Evolutionary conservation across 495 filamentous ascomycete genomes (phyloP).

Genomic region (Rhypophila decipiens): DNA sequence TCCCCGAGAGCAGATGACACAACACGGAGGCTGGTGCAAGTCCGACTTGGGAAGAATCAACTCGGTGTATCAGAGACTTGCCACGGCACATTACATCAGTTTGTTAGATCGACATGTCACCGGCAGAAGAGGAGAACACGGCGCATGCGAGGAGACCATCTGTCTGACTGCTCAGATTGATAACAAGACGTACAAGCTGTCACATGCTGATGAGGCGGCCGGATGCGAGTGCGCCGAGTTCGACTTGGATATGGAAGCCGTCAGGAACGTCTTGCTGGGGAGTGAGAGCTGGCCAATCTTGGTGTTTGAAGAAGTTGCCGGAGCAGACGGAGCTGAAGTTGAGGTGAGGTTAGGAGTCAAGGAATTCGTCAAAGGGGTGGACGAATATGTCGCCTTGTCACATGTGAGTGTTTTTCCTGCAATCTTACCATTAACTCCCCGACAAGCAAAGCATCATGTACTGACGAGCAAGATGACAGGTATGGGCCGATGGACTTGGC

Average conservation of each 20-base stretch:
- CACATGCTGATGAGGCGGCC: constrained; percentile 9
- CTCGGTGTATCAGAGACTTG: constrained; percentile 9
- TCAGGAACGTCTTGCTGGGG: constrained; percentile 8
- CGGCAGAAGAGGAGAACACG: constrained; percentile 13
- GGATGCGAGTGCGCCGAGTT: constrained; percentile 14
- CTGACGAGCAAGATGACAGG: constrained; percentile 5
- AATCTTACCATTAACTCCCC: neutral
- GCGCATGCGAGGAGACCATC: constrained; percentile 6
- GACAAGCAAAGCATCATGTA: too few species aligned
- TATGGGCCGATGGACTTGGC: constrained; percentile 33
- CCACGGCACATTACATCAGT: constrained; percentile 11
- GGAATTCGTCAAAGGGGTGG: neutral
- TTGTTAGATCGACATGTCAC: constrained; percentile 12
- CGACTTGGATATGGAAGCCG: constrained; percentile 4
- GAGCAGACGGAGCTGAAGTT: too few species aligned
- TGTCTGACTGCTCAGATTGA: constrained; percentile 22
- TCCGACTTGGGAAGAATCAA: constrained; percentile 15
- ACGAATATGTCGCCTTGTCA: constrained; percentile 23
- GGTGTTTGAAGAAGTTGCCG: constrained; percentile 1
- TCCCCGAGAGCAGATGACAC: constrained; percentile 3
- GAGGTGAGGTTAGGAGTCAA: constrained; percentile 9
- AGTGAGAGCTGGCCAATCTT: constrained; percentile 11
- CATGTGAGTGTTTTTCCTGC: constrained; percentile 11
- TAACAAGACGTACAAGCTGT: constrained; percentile 9
- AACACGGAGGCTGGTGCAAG: constrained; percentile 18